Evolutionary conservation across 2,329 filamentous ascomycete genomes (phyloP), one percentile per base, ranked within the genome.

Genomic region (Calonectria leucothoes): DNA sequence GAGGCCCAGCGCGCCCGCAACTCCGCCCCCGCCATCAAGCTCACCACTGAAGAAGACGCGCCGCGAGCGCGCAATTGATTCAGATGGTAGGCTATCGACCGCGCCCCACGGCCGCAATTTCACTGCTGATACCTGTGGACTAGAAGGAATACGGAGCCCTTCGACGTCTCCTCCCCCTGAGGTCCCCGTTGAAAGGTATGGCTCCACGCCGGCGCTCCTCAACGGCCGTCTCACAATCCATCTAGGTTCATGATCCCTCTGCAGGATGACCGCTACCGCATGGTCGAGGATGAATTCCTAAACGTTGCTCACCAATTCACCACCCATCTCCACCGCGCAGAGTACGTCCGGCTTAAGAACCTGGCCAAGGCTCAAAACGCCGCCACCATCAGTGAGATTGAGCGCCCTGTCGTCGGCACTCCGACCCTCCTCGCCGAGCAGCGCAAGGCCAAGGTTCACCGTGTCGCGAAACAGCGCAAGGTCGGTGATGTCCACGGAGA

Each of bases 211-310:
- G 25, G 37, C 29, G 20, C 23, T 66, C 8, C 49, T 35, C 27
- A 48, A 20, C 23, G n/a, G 35, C 17, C 37, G 6, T 65, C 57
- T 66, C 6, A 75, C 27, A 25, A 35, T 37, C 14, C 52, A 12
- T 29, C 23, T 68, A 92, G 91, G 35, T 88, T 88, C 81, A 95
- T 96, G 93, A 85, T 87, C 3, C 87, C 91, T 59, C 86, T 89
- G 5, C 83, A 88, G n/a, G 94, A 97, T 82, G 94, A 96, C 81
- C 85, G 85, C 69, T 96, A 91, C 83, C 92, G 94, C 79, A 96
- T 96, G 93, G 94, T 97, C 0, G 94, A 96, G 82, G 94, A 97
- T 78, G 94, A 96, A 77, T 91, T 97, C 75, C 85, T 93, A 25
- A 85, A 89, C 20, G 90, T 92, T 0, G 94, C 94, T 0, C 90